These are phyloP conservation scores for Neonectria faginata DNA, from an alignment of 2,329 filamentous ascomycete species.

Conservation along the genomic window DNA sequence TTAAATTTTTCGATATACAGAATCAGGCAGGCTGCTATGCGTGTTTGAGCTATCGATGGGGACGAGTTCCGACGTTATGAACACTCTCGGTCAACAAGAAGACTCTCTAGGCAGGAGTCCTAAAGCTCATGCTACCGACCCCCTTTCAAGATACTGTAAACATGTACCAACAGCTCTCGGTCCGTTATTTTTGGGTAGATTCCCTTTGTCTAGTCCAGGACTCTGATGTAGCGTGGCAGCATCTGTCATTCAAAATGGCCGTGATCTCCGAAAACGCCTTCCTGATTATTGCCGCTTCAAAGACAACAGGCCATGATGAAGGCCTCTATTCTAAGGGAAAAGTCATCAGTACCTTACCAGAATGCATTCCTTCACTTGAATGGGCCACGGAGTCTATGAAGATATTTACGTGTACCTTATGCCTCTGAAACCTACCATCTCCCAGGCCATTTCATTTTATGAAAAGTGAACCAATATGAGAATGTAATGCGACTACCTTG, in stretches of 20 bases:
- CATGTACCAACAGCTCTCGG: constrained; percentile 7
- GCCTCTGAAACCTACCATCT: constrained; percentile 12
- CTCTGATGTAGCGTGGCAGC: constrained; percentile 11
- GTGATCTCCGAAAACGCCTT: constrained; percentile 22
- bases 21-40: constrained; percentile 17
- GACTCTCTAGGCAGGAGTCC: not conserved
- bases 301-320: constrained; percentile 22
- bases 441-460: constrained; percentile 31
- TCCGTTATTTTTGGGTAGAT: constrained; percentile 28
- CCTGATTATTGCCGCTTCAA: constrained; percentile 26
- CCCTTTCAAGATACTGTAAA: constrained; percentile 20
- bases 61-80: constrained; percentile 3
- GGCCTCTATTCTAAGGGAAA: not conserved
- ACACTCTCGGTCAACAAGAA: constrained; percentile 11
- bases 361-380: constrained; percentile 9
- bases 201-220: constrained; percentile 24
- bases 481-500: constrained; percentile 23
- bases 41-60: constrained; percentile 26
- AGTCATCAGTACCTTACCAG: not conserved
- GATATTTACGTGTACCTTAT: constrained; percentile 14
- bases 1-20: constrained; percentile 16
- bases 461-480: constrained; percentile 23
- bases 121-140: constrained; percentile 7
- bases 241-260: constrained; percentile 23
- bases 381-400: constrained; percentile 10